Conservation (phyloP, 2,329 filamentous ascomycete species). For the Phaeosphaeria sp. region DNA sequence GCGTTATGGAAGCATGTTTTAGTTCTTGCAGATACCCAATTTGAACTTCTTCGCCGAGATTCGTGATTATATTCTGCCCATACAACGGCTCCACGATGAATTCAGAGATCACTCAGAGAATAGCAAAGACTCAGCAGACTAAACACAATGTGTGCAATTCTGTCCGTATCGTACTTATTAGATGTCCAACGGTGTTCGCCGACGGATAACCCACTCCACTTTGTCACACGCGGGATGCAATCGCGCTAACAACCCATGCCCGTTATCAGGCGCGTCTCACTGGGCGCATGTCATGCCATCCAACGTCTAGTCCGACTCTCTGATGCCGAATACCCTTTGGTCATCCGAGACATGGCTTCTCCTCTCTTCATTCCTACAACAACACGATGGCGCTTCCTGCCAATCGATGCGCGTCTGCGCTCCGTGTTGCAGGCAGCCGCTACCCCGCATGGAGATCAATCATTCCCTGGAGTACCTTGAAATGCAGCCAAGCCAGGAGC, state of each 20-base stretch:
- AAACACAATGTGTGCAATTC: not conserved
- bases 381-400: constrained; percentile 22
- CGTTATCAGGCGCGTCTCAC: constrained; percentile 29
- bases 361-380: constrained; percentile 2
- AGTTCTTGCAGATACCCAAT: constrained; percentile 20
- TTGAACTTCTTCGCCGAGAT: not conserved
- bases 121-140: not conserved
- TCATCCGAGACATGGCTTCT: constrained; percentile 11
- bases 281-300: constrained; percentile 27
- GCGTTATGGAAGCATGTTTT: constrained; percentile 5
- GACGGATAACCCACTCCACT: constrained; percentile 17
- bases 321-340: constrained; percentile 19
- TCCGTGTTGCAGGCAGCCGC: constrained; percentile 28
- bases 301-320: constrained; percentile 13
- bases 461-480: constrained; percentile 8
- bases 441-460: constrained; percentile 26
- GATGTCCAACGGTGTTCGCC: constrained; percentile 8
- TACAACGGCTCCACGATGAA: not conserved
- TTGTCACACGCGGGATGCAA: constrained; percentile 18
- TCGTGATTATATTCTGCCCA: not conserved
- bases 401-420: constrained; percentile 14
- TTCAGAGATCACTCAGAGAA: not conserved
- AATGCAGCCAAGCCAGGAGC: constrained; percentile 13
- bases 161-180: not conserved
- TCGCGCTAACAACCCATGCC: constrained; percentile 8